A percentile compares a stretch with the other conserved stretches of the same genome.
These are phyloP conservation scores for Kalmusia sp. DNA, from an alignment of 2,329 filamentous ascomycete genomes.

Conservation along the genomic window DNA sequence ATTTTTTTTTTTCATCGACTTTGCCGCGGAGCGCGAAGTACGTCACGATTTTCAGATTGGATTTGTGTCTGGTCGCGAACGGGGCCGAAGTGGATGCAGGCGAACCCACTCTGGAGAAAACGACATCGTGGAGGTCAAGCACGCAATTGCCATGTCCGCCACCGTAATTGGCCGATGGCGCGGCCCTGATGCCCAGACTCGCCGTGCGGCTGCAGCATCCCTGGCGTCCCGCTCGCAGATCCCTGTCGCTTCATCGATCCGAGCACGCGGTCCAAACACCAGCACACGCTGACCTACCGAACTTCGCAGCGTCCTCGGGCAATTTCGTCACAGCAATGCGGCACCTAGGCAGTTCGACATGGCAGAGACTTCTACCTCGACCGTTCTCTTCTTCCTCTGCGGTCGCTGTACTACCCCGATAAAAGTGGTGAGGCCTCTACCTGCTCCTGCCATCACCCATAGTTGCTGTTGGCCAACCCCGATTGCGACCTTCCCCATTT, in stretches of 20 bases:
- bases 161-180: constrained; percentile 28
- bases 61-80: background rate
- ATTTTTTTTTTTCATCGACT: background rate
- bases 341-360: constrained; percentile 1
- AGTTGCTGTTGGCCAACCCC: background rate
- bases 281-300: constrained; percentile 16
- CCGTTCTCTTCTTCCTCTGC: background rate
- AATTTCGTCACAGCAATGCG: constrained; percentile 6
- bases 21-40: background rate
- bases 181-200: constrained; percentile 21
- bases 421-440: background rate
- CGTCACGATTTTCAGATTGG: background rate
- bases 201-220: constrained; percentile 30
- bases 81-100: too few species aligned
- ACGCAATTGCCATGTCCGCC: constrained; percentile 35
- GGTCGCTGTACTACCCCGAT: background rate
- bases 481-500: background rate
- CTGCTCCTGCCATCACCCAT: background rate
- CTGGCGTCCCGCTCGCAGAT: constrained; percentile 32
- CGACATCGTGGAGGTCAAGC: constrained; percentile 43
- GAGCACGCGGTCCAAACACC: constrained; percentile 18
- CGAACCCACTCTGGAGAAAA: constrained; percentile 18
- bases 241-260: constrained; percentile 28
- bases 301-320: constrained; percentile 8
- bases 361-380: background rate